Percentiles rank a stretch among this genome's conserved stretches.
Evolutionary conservation across 75 land plant genomes (phyloP).

Genomic region (Cunninghamia lanceolata): DNA sequence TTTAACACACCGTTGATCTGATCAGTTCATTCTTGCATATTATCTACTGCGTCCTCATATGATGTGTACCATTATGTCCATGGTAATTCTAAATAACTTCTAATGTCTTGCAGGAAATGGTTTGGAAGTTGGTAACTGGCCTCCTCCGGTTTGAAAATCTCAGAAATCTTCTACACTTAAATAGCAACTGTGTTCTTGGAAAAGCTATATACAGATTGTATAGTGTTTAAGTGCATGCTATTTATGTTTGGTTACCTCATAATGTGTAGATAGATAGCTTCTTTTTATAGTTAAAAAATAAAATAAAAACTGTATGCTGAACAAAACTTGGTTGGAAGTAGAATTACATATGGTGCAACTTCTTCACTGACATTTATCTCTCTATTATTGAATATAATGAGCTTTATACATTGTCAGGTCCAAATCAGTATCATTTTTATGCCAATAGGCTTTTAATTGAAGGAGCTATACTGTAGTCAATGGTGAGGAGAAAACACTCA

Average conservation of each 20-base stretch:
- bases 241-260: not conserved
- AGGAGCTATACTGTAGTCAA: too few relatives aligned
- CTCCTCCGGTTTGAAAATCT: not conserved
- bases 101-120: conserved; percentile 1
- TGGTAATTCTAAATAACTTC: not conserved
- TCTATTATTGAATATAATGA: too few relatives aligned
- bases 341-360: not conserved
- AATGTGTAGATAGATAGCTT: not conserved
- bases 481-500: too few relatives aligned
- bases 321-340: not conserved
- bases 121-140: not conserved
- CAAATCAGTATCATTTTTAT: too few relatives aligned
- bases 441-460: too few relatives aligned
- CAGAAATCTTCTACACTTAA: not conserved
- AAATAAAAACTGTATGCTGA: not conserved
- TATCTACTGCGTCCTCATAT: not conserved
- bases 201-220: not conserved
- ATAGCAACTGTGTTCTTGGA: not conserved
- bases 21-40: not conserved
- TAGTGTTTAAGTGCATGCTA: not conserved
- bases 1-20: not conserved
- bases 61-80: not conserved
- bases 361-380: too few relatives aligned
- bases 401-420: not conserved
- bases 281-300: not conserved